phyloP scores from a whole-genome alignment of 768 basidiomycete species.

The Gyrodon lividus region DNA sequence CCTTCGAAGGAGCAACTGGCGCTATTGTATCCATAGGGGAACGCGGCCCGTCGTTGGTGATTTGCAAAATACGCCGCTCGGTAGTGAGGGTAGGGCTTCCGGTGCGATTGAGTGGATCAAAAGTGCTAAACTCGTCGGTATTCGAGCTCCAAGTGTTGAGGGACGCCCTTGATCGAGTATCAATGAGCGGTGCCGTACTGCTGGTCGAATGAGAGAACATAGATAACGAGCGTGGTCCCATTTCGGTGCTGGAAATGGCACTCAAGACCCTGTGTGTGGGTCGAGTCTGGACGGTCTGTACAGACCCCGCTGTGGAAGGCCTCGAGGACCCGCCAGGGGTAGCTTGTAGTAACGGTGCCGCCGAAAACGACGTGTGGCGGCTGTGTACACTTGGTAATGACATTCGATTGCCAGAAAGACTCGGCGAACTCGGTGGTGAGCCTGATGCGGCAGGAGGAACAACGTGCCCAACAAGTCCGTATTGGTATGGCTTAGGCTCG shows the following conservation, averaged over 20 bases:
- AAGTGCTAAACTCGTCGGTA: slow-evolving; percentile 17
- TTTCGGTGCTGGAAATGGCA: slow-evolving; percentile 1
- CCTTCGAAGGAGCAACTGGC: neutral
- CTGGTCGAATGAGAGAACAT: slow-evolving; percentile 16
- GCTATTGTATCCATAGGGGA: slow-evolving; percentile 17
- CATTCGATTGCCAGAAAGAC: slow-evolving; percentile 21
- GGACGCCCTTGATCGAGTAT: slow-evolving; percentile 1
- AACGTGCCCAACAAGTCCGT: slow-evolving; percentile 56
- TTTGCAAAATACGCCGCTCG: slow-evolving; percentile 29
- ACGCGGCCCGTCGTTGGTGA: slow-evolving; percentile 24
- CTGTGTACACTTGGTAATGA: slow-evolving; percentile 16
- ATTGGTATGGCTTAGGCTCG: slow-evolving; percentile 59
- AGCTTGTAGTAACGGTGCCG: slow-evolving; percentile 23
- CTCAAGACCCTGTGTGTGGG: slow-evolving; percentile 8
- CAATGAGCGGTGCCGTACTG: slow-evolving; percentile 7
- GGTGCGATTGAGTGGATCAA: slow-evolving; percentile 17
- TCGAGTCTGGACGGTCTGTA: slow-evolving; percentile 31
- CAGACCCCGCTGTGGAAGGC: slow-evolving; percentile 46
- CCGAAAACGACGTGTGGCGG: slow-evolving; percentile 27
- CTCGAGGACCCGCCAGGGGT: slow-evolving; percentile 28
- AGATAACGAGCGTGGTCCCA: slow-evolving; percentile 21
- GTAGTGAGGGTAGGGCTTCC: slow-evolving; percentile 20
- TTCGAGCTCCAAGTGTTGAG: slow-evolving; percentile 16
- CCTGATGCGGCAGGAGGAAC: slow-evolving; percentile 28
- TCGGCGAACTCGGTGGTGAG: slow-evolving; percentile 36